These are phyloP conservation scores for Globisporangium okanoganense DNA, from an alignment of 352 stramenopile genomes.

Conservation along the genomic window DNA sequence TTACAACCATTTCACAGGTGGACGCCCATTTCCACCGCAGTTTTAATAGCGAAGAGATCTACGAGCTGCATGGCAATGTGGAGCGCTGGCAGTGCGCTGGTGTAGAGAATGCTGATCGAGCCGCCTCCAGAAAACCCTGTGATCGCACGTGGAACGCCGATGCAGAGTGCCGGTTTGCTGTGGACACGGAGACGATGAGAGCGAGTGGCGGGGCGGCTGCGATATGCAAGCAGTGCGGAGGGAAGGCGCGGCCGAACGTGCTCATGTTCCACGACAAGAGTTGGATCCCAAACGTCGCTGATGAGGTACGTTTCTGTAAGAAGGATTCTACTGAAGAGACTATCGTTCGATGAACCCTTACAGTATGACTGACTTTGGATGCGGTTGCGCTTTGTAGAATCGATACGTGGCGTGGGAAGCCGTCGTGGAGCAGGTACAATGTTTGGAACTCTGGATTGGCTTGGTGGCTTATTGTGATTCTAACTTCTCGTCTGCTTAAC, in stretches of 20 bases:
- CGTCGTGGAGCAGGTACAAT: slow-evolving; percentile 66
- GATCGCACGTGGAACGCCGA: slow-evolving; percentile 56
- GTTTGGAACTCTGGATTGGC: too few relatives aligned
- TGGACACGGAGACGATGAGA: slow-evolving; percentile 68
- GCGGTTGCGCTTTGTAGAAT: slow-evolving; percentile 24
- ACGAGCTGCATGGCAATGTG: slow-evolving; percentile 87
- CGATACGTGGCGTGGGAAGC: slow-evolving; percentile 76
- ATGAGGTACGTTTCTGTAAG: slow-evolving; percentile 38
- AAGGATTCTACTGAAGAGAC: too few relatives aligned
- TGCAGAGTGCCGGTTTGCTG: slow-evolving; percentile 44
- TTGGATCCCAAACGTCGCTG: slow-evolving; percentile 68
- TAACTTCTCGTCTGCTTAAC: background rate
- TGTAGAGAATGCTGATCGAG: slow-evolving; percentile 22
- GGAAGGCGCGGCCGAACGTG: slow-evolving; percentile 77
- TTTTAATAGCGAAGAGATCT: slow-evolving; percentile 74
- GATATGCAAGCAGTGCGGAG: slow-evolving; percentile 53
- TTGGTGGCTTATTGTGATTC: too few relatives aligned
- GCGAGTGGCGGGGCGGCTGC: slow-evolving; percentile 29
- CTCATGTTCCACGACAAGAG: slow-evolving; percentile 91
- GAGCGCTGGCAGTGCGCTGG: slow-evolving; percentile 78
- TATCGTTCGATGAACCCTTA: too few relatives aligned
- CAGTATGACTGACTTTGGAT: too few relatives aligned
- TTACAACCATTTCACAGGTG: slow-evolving; percentile 31
- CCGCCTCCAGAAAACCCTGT: slow-evolving; percentile 29
- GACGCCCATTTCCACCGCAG: slow-evolving; percentile 84